These are phyloP conservation scores for Pseudonitzschia pungens DNA, from an alignment of 108 stramenopile genomes.

Conservation along the genomic window DNA sequence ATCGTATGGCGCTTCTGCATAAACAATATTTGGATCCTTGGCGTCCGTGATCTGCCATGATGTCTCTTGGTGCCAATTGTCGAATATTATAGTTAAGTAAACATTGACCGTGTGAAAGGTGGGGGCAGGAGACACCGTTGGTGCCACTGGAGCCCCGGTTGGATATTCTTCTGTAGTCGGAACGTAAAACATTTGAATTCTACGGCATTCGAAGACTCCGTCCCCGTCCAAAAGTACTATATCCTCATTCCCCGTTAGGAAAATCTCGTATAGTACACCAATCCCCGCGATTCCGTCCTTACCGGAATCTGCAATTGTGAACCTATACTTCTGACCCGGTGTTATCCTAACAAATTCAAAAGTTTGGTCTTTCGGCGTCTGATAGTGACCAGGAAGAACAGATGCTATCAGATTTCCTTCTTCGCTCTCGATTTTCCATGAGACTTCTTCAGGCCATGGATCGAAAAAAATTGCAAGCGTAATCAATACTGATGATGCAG, in stretches of 20 bases:
- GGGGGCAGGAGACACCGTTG: conserved; percentile 15
- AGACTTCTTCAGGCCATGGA: conserved; percentile 19
- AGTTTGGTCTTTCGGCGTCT: background rate
- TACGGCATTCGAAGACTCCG: background rate
- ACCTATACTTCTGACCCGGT: background rate
- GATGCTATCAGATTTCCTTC: background rate
- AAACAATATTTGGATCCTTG: background rate
- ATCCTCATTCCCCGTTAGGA: background rate
- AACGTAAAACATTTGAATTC: background rate
- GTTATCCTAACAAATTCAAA: background rate
- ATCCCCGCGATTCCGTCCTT: conserved; percentile 16
- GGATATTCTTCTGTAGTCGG: conserved; percentile 7
- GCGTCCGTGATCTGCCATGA: conserved; percentile 6
- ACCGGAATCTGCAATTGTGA: conserved; percentile 9
- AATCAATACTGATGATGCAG: background rate
- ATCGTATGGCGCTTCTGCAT: conserved; percentile 9
- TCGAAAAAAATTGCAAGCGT: conserved; percentile 17
- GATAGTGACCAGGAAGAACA: conserved; percentile 6
- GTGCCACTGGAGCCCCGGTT: background rate
- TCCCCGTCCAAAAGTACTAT: conserved; percentile 2
- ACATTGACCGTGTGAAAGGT: conserved; percentile 8
- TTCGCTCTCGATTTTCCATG: conserved; percentile 11
- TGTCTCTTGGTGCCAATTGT: conserved; percentile 21
- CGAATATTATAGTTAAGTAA: conserved; percentile 8
- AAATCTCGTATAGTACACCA: conserved; percentile 6